phyloP scores from a whole-genome alignment of 208 protist genomes.

The Leishmania amazonensis region DNA sequence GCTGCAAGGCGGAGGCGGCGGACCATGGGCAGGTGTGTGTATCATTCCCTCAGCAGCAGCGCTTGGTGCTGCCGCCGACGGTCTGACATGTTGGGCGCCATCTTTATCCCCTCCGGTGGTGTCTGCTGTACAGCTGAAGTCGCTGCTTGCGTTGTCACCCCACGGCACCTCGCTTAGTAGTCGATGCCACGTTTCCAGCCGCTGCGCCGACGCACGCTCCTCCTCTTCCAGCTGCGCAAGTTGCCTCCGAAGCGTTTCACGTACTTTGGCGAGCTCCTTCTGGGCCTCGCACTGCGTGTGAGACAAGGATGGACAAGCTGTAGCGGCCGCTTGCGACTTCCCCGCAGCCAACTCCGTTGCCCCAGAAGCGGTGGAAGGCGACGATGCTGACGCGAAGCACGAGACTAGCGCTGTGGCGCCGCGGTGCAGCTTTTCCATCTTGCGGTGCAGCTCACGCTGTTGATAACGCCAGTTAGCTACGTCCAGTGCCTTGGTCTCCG shows the following conservation, averaged over 20 bases:
- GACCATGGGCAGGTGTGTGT: constrained; percentile 1
- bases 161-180: constrained; percentile 36
- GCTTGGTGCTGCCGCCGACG: neutral
- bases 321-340: neutral
- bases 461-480: constrained; percentile 63
- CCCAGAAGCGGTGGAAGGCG: neutral
- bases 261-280: constrained; percentile 19
- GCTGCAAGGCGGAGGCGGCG: neutral
- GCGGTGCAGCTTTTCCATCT: constrained; percentile 20
- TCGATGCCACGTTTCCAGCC: constrained; percentile 27
- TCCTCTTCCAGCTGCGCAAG: constrained; percentile 21
- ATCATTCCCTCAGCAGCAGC: constrained; percentile 3
- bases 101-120: neutral
- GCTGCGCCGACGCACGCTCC: constrained; percentile 7
- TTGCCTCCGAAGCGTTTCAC: constrained; percentile 1
- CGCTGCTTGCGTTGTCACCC: constrained; percentile 1
- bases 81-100: no score
- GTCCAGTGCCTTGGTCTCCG: constrained; percentile 46
- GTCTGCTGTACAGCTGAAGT: neutral
- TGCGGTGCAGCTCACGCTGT: constrained; percentile 22
- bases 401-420: constrained; percentile 21
- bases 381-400: constrained; percentile 2
- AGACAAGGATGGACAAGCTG: constrained; percentile 8
- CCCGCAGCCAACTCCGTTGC: neutral
- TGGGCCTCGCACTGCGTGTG: constrained; percentile 22